Base-by-base conservation (phyloP, 441 rosid genomes). In the Adansonia gregorii region DNA sequence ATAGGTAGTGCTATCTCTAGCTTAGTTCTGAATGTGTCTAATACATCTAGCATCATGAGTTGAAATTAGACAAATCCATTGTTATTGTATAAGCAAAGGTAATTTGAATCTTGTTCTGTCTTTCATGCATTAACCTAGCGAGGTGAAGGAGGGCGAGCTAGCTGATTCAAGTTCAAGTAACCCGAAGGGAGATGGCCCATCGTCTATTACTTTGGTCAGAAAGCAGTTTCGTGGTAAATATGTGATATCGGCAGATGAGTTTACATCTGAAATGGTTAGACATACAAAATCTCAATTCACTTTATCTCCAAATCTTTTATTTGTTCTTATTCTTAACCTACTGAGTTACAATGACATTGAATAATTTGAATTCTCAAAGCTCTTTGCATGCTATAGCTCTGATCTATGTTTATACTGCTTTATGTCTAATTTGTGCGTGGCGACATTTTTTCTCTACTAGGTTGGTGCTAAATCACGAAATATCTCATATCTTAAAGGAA, bases 401-500 rank as follows among this genome's bases (percentile, higher is more conserved):
- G 3, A 72, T 8, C 59, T 31, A 71, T 71, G 27, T 54, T 31
- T 54, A 58, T 6, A 20, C 27, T 74, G n/a, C 1, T 63, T 15
- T 41, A 15, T 58, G 74, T 27, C 56, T 59, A 54, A 69, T 59
- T 59, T 55, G 24, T 46, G 68, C 31, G 12, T 22, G 19, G 8
- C 2, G 11, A 48, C 15, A 39, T 35, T 10, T 66, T 67, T 64
- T 12, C 66, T 51, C 79, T 72, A 72, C 22, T 81, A 96, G 99
- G 99, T 96, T 86, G 99, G 99, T 84, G 98, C 99, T 76, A 96
- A 96, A 86, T 94, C 99, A 12, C 94, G 98, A 78, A 96, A 96
- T 86, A 96, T 96, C 46, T 82, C 95, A 24, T 89, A 90, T 82
- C 86, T 96, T 66, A 93, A 90, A 86, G 93, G 94, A 72, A 94